Evolutionary conservation across 768 basidiomycete species (phyloP).

Genomic region (Amanita subjunquillea): DNA sequence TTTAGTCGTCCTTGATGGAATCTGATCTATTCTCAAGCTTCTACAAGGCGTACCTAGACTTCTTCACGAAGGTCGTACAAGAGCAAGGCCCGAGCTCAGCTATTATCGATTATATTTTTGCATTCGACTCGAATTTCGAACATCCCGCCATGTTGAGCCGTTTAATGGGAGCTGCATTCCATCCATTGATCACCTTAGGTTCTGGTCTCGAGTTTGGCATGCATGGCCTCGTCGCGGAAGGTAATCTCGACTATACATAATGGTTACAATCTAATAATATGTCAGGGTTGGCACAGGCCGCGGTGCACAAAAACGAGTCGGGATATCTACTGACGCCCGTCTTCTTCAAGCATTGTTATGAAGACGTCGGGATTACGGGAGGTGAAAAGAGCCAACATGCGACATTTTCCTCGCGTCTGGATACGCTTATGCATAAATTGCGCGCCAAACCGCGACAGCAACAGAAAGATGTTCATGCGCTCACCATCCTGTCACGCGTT

Average conservation of each 20-base stretch:
- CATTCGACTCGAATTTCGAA: slow-evolving; percentile 31
- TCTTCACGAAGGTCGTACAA: slow-evolving; percentile 30
- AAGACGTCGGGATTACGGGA: neutral
- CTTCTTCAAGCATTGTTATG: slow-evolving; percentile 1
- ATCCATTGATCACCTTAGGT: slow-evolving; percentile 43
- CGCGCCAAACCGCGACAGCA: neutral
- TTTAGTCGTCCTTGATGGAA: neutral
- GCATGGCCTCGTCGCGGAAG: slow-evolving; percentile 25
- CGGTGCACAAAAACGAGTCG: slow-evolving; percentile 1
- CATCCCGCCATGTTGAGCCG: slow-evolving; percentile 30
- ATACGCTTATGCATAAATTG: slow-evolving; percentile 1
- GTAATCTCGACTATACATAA: neutral
- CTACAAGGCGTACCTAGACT: slow-evolving; percentile 42
- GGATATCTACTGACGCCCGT: neutral
- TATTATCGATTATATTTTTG: slow-evolving; percentile 50
- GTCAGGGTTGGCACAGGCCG: slow-evolving; percentile 6
- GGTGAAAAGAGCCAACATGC: neutral
- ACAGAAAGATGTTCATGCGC: slow-evolving; percentile 20
- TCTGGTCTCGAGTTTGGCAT: slow-evolving; percentile 42
- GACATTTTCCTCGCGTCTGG: neutral
- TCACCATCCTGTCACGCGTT: slow-evolving; percentile 36
- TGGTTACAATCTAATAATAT: neutral
- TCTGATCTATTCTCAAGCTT: slow-evolving; percentile 24
- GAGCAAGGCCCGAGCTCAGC: slow-evolving; percentile 27
- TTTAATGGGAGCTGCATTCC: slow-evolving; percentile 32